These are phyloP conservation scores for Planoprotostelium fungivorum DNA, from an alignment of 78 protist genomes.

Conservation along the genomic window DNA sequence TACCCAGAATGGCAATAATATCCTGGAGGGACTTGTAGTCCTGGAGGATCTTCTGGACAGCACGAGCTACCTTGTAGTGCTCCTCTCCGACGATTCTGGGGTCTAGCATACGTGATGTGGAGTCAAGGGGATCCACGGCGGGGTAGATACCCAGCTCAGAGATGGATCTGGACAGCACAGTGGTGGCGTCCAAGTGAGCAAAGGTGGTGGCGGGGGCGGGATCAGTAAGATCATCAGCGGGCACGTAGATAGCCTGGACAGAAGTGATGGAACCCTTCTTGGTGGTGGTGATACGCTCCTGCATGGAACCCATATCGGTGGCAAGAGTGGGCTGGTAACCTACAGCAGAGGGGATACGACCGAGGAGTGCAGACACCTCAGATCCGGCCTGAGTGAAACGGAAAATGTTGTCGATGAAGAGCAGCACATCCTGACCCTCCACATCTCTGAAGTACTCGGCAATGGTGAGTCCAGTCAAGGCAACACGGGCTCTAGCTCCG, in stretches of 20 bases:
- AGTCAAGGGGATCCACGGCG: conserved; percentile 98
- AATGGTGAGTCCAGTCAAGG: conserved; percentile 95
- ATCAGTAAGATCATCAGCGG: conserved; percentile 99
- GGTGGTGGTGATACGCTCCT: conserved; percentile 99
- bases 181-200: conserved; percentile 98
- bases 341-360: conserved; percentile 99
- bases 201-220: conserved; percentile 99
- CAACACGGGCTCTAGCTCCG: conserved; percentile 99
- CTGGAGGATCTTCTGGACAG: conserved; percentile 89
- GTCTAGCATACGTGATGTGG: conserved; percentile 95
- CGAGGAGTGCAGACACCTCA: conserved; percentile 98
- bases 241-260: conserved; percentile 99
- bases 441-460: conserved; percentile 99
- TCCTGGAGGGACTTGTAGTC: conserved; percentile 97
- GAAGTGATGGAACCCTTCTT: conserved; percentile 96
- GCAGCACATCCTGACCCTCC: conserved; percentile 96
- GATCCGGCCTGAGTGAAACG: conserved; percentile 99
- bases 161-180: conserved; percentile 95
- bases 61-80: conserved; percentile 91
- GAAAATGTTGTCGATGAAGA: conserved; percentile 99
- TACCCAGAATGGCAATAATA: conserved; percentile 98
- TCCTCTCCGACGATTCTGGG: conserved; percentile 89
- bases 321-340: conserved; percentile 99
- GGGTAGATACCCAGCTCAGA: conserved; percentile 99
- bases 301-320: conserved; percentile 96